Base-by-base conservation (phyloP, 2,329 filamentous ascomycete genomes). In the Hymenoscyphus infarciens region DNA sequence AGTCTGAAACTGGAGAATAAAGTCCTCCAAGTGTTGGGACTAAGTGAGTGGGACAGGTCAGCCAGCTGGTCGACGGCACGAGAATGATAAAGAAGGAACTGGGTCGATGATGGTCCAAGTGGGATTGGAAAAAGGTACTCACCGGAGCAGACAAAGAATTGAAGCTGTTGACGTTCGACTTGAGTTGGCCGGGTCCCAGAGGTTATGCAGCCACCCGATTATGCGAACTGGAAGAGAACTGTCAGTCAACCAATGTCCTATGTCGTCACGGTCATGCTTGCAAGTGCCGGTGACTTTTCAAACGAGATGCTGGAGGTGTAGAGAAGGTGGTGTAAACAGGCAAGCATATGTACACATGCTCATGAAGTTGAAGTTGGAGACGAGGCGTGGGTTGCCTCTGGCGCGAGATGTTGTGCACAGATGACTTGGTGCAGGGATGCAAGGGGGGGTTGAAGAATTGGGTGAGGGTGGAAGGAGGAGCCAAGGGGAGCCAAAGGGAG, bases 121-220 rank as follows among this genome's bases (percentile, higher is more conserved):
- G 63, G 66, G 61, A 65, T 56, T 31, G 45, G 62, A 57, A 61
- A 57, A 63, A 62, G 58, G 66, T 64, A 72, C 69, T 49, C 69
- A 71, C 69, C 59, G 60, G 60, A 58, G 65, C 53, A 63, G 65
- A 70, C 66, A 69, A 72, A 70, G 67, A 70, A 58, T 68, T 70
- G 68, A 70, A 66, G 69, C 63, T 70, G 62, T 70, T 70, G 69
- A 70, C 62, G 64, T 63, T 69, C 61, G 60, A 60, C 60, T 62
- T 39, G 64, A 65, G 63, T 56, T 57, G 64, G 63, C 64, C 61
- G 64, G 68, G 63, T 68, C 61, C 67, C 62, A 70, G 70, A 72
- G 64, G 62, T 60, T 71, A 71, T 74, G 72, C 71, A 72, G 72
- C 70, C 69, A 72, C 69, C 72, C 72, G 69, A 58, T 61, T 57